phyloP scores from a whole-genome alignment of 495 filamentous ascomycete genomes.

The Podospora sp. region DNA sequence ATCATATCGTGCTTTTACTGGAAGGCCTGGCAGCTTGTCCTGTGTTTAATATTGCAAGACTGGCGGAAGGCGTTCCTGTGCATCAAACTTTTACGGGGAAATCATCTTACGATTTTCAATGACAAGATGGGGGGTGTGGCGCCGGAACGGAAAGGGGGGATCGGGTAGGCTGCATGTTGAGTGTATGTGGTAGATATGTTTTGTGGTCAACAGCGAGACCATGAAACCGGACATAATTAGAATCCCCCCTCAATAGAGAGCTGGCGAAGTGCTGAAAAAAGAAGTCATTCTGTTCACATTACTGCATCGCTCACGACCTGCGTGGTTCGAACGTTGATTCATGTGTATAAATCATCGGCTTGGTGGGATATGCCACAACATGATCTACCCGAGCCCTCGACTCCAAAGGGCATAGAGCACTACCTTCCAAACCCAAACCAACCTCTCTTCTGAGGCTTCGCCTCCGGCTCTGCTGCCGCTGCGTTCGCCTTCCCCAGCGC shows the following conservation, averaged over 20 bases:
- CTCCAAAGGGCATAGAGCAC: neutral
- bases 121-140: constrained; percentile 26
- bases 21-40: constrained; percentile 31
- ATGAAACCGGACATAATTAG: constrained; percentile 29
- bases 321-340: no score
- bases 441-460: constrained; percentile 67
- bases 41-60: constrained; percentile 42
- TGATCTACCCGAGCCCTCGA: neutral
- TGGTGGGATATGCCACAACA: neutral
- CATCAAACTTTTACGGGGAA: constrained; percentile 45
- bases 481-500: constrained; percentile 5
- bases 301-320: neutral
- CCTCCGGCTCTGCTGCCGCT: constrained; percentile 48
- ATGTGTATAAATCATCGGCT: neutral
- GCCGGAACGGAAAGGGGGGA: constrained; percentile 26
- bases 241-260: constrained; percentile 33
- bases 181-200: constrained; percentile 18
- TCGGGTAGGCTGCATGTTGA: constrained; percentile 30
- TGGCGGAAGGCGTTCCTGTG: constrained; percentile 53
- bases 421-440: constrained; percentile 91
- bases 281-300: neutral
- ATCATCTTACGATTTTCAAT: constrained; percentile 39
- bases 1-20: constrained; percentile 42
- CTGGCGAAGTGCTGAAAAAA: neutral
- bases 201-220: constrained; percentile 5